phyloP scores from a whole-genome alignment of 352 stramenopile genomes.

The Aphanomyces euteiches region DNA sequence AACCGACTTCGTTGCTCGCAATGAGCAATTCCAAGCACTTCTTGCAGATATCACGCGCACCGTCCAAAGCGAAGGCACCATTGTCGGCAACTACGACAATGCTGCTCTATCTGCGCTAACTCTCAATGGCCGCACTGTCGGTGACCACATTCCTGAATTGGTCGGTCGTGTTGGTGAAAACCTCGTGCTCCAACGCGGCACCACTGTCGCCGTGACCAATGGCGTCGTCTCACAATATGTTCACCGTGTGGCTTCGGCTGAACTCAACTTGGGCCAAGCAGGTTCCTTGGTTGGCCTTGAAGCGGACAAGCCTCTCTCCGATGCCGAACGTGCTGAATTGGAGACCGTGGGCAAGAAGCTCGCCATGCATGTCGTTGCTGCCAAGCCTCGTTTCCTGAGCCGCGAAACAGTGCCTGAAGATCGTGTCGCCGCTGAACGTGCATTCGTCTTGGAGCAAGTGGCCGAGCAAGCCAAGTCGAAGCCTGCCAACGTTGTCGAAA shows the following conservation, averaged over 20 bases:
- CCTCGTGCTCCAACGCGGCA: conserved; percentile 67
- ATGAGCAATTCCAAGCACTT: conserved; percentile 87
- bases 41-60: conserved; percentile 50
- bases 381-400: conserved; percentile 88
- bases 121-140: conserved; percentile 58
- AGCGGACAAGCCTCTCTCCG: conserved; percentile 48
- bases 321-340: conserved; percentile 53
- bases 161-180: conserved; percentile 86
- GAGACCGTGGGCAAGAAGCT: conserved; percentile 87
- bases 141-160: conserved; percentile 67
- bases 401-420: conserved; percentile 78
- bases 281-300: conserved; percentile 89
- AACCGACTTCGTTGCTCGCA: conserved; percentile 93
- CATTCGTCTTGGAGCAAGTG: conserved; percentile 87
- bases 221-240: conserved; percentile 82
- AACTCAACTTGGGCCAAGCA: conserved; percentile 59
- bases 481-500: conserved; percentile 89
- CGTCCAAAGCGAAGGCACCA: conserved; percentile 31
- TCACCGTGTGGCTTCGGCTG: conserved; percentile 68
- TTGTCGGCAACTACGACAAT: conserved; percentile 36
- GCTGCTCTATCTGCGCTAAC: conserved; percentile 45
- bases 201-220: conserved; percentile 62
- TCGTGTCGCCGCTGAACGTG: conserved; percentile 87
- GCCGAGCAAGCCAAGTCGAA: conserved; percentile 75
- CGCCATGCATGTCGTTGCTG: conserved; percentile 95